A percentile compares a stretch with the other conserved stretches of the same genome.
Evolutionary conservation across 2,329 filamentous ascomycete species (phyloP).

Genomic region (Septoria linicola): DNA sequence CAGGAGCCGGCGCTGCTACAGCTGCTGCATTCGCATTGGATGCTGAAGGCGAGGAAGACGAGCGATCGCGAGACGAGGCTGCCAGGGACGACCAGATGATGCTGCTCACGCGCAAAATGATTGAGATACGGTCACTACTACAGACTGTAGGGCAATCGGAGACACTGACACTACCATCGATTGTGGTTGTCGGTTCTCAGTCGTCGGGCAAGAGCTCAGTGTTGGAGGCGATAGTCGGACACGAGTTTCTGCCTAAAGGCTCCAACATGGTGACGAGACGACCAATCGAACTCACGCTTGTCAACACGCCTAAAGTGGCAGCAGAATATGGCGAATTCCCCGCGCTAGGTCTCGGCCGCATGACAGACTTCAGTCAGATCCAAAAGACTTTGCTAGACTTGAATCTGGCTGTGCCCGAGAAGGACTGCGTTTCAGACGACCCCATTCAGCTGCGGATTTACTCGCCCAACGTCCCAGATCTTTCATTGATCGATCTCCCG

Average conservation of each 20-base stretch:
- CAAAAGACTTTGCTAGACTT: constrained; percentile 93
- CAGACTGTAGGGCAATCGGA: constrained; percentile 90
- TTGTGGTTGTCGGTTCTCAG: constrained; percentile 98
- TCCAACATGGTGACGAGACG: constrained; percentile 96
- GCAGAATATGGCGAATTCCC: constrained; percentile 96
- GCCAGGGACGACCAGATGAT: constrained; percentile 98
- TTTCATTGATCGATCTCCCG: constrained; percentile 92
- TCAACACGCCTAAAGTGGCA: constrained; percentile 86
- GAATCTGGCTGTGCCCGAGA: constrained; percentile 86
- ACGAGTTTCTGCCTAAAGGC: constrained; percentile 97
- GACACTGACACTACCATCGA: constrained; percentile 84
- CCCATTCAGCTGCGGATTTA: constrained; percentile 95
- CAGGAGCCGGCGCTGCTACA: constrained; percentile 66
- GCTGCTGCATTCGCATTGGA: constrained; percentile 79
- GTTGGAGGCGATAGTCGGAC: constrained; percentile 91
- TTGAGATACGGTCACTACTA: constrained; percentile 90
- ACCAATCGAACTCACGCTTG: constrained; percentile 91
- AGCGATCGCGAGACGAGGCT: constrained; percentile 60
- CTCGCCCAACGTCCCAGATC: constrained; percentile 89
- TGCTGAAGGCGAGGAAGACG: constrained; percentile 62
- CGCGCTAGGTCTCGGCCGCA: constrained; percentile 81
- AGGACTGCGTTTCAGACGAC: constrained; percentile 91
- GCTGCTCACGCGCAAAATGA: constrained; percentile 99
- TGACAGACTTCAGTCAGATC: constrained; percentile 88
- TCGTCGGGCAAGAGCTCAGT: constrained; percentile 98